phyloP scores from a whole-genome alignment of 306 rosid genomes.

The Glycine tomentella region DNA sequence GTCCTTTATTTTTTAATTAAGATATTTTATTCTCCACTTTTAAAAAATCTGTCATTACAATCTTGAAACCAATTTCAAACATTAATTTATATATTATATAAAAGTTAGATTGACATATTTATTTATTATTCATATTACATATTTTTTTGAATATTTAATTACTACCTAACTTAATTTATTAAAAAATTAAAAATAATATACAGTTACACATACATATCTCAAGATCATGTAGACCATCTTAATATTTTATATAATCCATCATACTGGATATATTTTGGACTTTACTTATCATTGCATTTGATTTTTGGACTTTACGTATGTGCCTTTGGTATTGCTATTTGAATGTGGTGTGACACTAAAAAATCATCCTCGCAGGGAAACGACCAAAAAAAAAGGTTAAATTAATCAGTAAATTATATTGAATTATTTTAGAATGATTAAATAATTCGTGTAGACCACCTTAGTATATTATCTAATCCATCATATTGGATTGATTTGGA shows the following conservation, averaged over 20 bases:
- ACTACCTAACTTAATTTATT: no score
- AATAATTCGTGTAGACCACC: not conserved
- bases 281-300: not conserved
- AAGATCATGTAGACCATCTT: not conserved
- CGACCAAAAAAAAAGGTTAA: not conserved
- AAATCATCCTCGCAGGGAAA: not conserved
- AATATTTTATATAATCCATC: not conserved
- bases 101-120: no score
- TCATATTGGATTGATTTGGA: constrained; percentile 21
- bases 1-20: no score
- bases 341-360: not conserved
- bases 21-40: no score
- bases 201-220: not conserved
- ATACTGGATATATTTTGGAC: not conserved
- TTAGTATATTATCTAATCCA: not conserved
- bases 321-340: not conserved
- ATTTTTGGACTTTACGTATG: constrained; percentile 4
- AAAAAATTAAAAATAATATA: no score
- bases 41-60: no score
- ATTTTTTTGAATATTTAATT: no score
- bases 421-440: not conserved
- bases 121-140: no score
- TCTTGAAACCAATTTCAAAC: no score
- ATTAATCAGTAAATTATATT: not conserved
- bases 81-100: no score